A percentile compares a stretch with the other conserved stretches of the same genome.
phyloP scores from a whole-genome alignment of 140 eudicot species.

The Stevia rebaudiana region DNA sequence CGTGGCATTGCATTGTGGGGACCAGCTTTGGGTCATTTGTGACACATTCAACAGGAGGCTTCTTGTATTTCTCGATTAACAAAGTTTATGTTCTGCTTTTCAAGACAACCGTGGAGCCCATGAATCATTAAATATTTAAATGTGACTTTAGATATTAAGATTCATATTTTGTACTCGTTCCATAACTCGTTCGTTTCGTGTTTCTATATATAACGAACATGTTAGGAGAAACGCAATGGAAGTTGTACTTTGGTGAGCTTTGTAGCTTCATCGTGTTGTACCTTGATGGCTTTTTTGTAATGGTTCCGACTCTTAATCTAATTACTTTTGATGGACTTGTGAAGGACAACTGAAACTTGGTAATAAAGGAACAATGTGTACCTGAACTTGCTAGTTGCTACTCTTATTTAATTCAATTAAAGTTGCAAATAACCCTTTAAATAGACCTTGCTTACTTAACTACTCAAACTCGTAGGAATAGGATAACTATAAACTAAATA shows the following conservation, averaged over 20 bases:
- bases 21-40: constrained; percentile 79
- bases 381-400: no score
- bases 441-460: no score
- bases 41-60: constrained; percentile 73
- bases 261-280: constrained; percentile 4
- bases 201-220: neutral
- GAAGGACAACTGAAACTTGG: no score
- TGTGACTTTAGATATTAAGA: neutral
- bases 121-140: constrained; percentile 22
- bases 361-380: no score
- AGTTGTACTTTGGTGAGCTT: constrained; percentile 6
- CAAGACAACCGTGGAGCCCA: constrained; percentile 58
- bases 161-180: constrained; percentile 23
- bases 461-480: no score
- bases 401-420: no score
- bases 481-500: no score
- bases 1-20: constrained; percentile 89
- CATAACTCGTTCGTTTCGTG: neutral
- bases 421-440: no score
- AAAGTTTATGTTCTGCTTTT: constrained; percentile 65
- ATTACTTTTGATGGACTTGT: no score
- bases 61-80: constrained; percentile 72
- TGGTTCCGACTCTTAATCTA: no score
- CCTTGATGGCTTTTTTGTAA: no score
- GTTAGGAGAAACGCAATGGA: neutral